Evolutionary conservation across 108 stramenopile genomes (phyloP), one percentile per base, ranked within the genome.

Genomic region (Discostella pseudostelligera): DNA sequence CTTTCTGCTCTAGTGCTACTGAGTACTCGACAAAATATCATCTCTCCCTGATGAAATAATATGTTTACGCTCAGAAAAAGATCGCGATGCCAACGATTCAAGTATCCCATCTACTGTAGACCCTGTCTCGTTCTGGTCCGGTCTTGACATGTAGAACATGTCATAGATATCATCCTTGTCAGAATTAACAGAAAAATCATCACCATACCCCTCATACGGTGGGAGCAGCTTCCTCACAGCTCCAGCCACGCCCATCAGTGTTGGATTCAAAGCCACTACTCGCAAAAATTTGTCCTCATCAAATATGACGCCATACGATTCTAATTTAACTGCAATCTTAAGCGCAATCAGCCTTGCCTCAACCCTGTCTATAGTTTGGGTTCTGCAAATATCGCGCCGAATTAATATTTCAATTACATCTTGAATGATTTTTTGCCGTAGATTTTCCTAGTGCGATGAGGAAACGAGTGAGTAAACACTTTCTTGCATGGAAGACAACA

Each of bases 291-390:
- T 78, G 4, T 65, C 69, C 26, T 78, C 69, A 35, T 78, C 59
- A 17, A 78, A 66, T 10, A 22, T 35, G 22, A 78, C 45, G 3
- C 76, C 76, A 50, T 78, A 78, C 29, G 56, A 63, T 48, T 78
- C 76, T 28, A 78, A 50, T 59, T 78, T 78, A n/a, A 78, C 76
- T n/a, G 39, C 47, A 21, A 78, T 78, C 37, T 78, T 78, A 2
- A 78, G 68, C 28, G 56, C 55, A 2, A 76, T 22, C 1, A 69
- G 75, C 16, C 50, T 69, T 21, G 75, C 67, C 39, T 76, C 75
- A 8, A 69, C 68, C 53, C 56, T 63, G 56, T 69, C 75, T 14
- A 76, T 59, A 29, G 3, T 8, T n/a, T 58, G 29, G 13, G 17
- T 59, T 25, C 28, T 39, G 29, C 28, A 10, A 22, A 36, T 36